Percentiles rank a stretch among this genome's conserved stretches.
Conservation (phyloP, 2,329 filamentous ascomycete species). For the Aspergillus caelatus region DNA sequence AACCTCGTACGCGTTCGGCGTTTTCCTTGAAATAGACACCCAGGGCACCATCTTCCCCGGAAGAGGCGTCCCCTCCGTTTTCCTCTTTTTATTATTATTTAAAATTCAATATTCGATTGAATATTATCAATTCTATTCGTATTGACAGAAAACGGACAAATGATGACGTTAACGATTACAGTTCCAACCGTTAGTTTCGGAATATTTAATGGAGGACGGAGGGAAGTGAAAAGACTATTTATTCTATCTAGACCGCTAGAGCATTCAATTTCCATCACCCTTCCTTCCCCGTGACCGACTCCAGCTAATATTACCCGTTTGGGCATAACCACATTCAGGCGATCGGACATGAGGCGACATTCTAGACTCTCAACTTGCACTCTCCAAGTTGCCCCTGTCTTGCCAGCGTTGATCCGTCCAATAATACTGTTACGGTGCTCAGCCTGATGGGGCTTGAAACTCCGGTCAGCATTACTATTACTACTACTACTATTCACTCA, state of each 20-base stretch:
- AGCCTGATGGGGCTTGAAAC: background rate
- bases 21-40: background rate
- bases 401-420: background rate
- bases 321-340: slow-evolving; percentile 1
- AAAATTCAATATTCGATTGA: no score
- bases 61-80: background rate
- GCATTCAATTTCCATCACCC: background rate
- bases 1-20: background rate
- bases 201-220: background rate
- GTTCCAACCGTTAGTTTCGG: slow-evolving; percentile 3
- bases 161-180: background rate
- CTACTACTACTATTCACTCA: background rate
- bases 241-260: background rate
- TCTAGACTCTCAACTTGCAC: slow-evolving; percentile 10
- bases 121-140: no score
- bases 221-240: background rate
- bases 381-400: background rate
- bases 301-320: slow-evolving; percentile 16
- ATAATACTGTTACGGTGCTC: background rate
- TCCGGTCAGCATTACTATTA: background rate
- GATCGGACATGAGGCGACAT: slow-evolving; percentile 16
- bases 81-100: no score
- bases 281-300: slow-evolving; percentile 1
- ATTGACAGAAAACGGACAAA: slow-evolving; percentile 11
- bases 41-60: background rate